Conservation (phyloP, 371 early-diverging fungal genomes). For the Lichtheimia corymbifera region DNA sequence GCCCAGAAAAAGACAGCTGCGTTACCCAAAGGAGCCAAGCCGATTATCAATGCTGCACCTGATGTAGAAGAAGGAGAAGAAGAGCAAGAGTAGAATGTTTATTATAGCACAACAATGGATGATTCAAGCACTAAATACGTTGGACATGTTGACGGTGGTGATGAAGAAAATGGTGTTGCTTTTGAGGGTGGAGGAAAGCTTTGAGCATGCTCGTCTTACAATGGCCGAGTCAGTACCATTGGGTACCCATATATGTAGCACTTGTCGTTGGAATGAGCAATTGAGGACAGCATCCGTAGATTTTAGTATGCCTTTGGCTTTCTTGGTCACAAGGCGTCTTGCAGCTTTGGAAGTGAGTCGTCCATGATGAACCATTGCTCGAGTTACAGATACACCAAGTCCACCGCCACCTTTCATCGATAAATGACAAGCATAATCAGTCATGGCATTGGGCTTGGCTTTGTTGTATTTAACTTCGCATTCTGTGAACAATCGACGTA, state of each 20-base stretch:
- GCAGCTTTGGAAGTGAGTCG: slow-evolving; percentile 44
- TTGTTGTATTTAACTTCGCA: slow-evolving; percentile 49
- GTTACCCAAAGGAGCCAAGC: slow-evolving; percentile 45
- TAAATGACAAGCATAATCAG: slow-evolving; percentile 52
- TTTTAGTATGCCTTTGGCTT: slow-evolving; percentile 41
- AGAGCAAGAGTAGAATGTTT: slow-evolving; percentile 11
- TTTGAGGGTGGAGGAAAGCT: slow-evolving; percentile 7
- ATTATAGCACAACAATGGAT: neutral
- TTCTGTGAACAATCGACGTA: slow-evolving; percentile 50
- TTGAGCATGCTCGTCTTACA: slow-evolving; percentile 17
- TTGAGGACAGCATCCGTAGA: slow-evolving; percentile 40
- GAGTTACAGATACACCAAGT: slow-evolving; percentile 59
- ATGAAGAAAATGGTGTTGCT: slow-evolving; percentile 28
- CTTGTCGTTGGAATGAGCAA: slow-evolving; percentile 48
- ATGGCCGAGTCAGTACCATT: slow-evolving; percentile 36
- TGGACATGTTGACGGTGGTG: slow-evolving; percentile 25
- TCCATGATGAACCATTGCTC: slow-evolving; percentile 45
- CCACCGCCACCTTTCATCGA: slow-evolving; percentile 15
- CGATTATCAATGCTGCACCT: slow-evolving; percentile 55
- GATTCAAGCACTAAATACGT: slow-evolving; percentile 10
- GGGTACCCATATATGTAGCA: slow-evolving; percentile 59
- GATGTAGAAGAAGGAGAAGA: slow-evolving; percentile 48
- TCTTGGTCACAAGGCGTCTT: slow-evolving; percentile 39
- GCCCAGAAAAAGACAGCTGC: slow-evolving; percentile 40
- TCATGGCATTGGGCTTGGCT: slow-evolving; percentile 51